Conservation (phyloP, 1,139 yeast species). For the Petasospora fabianii region DNA sequence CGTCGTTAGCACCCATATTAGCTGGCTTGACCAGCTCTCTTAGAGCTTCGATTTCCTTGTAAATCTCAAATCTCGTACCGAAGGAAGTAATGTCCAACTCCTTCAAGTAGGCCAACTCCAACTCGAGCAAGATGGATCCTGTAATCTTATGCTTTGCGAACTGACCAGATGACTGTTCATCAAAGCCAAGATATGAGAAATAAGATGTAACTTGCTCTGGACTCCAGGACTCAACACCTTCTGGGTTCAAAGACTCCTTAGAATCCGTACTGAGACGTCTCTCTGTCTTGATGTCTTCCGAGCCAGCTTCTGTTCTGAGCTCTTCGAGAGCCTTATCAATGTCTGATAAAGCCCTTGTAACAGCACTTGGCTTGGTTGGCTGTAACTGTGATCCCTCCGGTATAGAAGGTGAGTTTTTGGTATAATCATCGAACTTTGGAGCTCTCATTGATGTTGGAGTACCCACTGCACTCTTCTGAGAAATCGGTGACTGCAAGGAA, state of each 20-base stretch:
- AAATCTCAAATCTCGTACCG: slow-evolving; percentile 92
- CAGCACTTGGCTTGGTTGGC: slow-evolving; percentile 2
- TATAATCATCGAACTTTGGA: slow-evolving; percentile 13
- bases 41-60: slow-evolving; percentile 80
- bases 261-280: slow-evolving; percentile 15
- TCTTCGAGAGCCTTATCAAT: slow-evolving; percentile 84
- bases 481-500: slow-evolving; percentile 17
- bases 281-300: slow-evolving; percentile 1
- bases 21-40: slow-evolving; percentile 26
- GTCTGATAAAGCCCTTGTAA: slow-evolving; percentile 55
- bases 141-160: slow-evolving; percentile 86
- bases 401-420: slow-evolving; percentile 3
- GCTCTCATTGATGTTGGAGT: slow-evolving; percentile 19
- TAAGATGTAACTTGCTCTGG: slow-evolving; percentile 82
- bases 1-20: background rate
- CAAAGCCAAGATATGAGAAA: slow-evolving; percentile 72
- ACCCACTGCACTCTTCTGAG: slow-evolving; percentile 7
- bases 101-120: slow-evolving; percentile 81
- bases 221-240: slow-evolving; percentile 64
- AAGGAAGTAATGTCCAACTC: slow-evolving; percentile 89
- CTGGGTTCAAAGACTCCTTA: slow-evolving; percentile 39
- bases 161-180: slow-evolving; percentile 64
- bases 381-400: background rate
- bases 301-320: slow-evolving; percentile 38
- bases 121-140: slow-evolving; percentile 78